Base-by-base conservation (phyloP, 1,284 basidiomycete genomes). In the Cryptococcus sp. region DNA sequence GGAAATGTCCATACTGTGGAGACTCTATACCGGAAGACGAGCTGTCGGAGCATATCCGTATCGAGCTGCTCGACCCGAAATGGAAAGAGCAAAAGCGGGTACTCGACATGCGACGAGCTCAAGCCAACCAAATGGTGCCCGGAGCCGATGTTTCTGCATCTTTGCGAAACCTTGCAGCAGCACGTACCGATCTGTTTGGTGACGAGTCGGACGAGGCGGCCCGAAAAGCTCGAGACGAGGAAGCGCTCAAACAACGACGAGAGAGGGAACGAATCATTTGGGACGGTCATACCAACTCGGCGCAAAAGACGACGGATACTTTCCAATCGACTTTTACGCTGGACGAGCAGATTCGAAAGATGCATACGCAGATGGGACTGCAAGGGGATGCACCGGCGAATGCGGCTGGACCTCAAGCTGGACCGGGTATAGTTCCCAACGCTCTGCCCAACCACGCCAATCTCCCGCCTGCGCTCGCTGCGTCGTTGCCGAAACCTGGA, bases 11-110 rank as follows among this genome's bases (percentile, higher is more conserved):
- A 10, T 87, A 97, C 60, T 97, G 94, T 75, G 86, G 87, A 26
- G 91, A 97, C 69, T 85, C 89, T 71, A 87, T 98, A 23, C 84
- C 92, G 24, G 84, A 95, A 59, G 86, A 92, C 74, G 93, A 98
- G 71, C 79, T 98, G 53, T 84, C 92, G 59, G 93, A 98, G 69
- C 95, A 98, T 73, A 94, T 97, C 80, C 87, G 95, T 65, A 97
- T 98, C 71, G 95, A 99, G 72, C 76, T 97, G 43, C 81, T 99
- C 62, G 93, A 99, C 74, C 95, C 95, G 35, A 84, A 86, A 66
- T 97, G 92, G 92, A 95, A 95, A 71, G 89, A 91, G 52, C 89
- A 94, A 68, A 87, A 92, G 60, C 85, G 90, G 62, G 79, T 76
- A 18, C 76, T 91, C 62, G 92, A 97, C 67, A 80, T 84, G 42